A percentile compares a stretch with the other conserved stretches of the same genome.
Conservation (phyloP, 2,329 filamentous ascomycete species). For the Fusarium anguioides region DNA sequence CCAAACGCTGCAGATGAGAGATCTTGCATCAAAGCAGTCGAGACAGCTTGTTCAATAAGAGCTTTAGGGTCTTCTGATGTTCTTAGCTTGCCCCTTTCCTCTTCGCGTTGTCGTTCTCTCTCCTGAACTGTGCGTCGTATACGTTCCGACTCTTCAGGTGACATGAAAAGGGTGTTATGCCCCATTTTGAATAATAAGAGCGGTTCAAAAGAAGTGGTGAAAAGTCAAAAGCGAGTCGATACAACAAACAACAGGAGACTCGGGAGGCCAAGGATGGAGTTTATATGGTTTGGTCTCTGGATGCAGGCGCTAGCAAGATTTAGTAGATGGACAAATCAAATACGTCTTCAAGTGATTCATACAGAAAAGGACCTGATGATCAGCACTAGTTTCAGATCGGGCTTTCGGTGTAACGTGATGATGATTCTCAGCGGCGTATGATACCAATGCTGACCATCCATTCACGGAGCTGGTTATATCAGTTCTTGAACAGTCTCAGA, state of each 20-base stretch:
- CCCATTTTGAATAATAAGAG: neutral
- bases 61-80: conserved; percentile 30
- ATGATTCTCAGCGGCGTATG: neutral
- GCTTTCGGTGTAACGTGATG: neutral
- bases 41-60: conserved; percentile 44
- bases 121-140: conserved; percentile 42
- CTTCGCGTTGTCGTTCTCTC: conserved; percentile 36
- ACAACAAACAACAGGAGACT: no score
- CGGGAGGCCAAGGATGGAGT: no score
- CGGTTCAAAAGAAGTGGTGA: no score
- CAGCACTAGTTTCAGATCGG: neutral
- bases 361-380: fast-evolving
- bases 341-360: neutral
- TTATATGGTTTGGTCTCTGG: no score
- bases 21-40: conserved; percentile 49
- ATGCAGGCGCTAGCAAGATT: no score
- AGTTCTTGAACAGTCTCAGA: no score
- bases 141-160: conserved; percentile 46
- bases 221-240: no score
- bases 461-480: no score
- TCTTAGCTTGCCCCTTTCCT: conserved; percentile 35
- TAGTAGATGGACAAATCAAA: no score
- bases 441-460: no score
- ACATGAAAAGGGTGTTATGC: conserved; percentile 48
- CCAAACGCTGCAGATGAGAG: conserved; percentile 41